A percentile compares a stretch with the other conserved stretches of the same genome.
phyloP scores from a whole-genome alignment of 2,329 filamentous ascomycete species.

The Dactylella cylindrospora region DNA sequence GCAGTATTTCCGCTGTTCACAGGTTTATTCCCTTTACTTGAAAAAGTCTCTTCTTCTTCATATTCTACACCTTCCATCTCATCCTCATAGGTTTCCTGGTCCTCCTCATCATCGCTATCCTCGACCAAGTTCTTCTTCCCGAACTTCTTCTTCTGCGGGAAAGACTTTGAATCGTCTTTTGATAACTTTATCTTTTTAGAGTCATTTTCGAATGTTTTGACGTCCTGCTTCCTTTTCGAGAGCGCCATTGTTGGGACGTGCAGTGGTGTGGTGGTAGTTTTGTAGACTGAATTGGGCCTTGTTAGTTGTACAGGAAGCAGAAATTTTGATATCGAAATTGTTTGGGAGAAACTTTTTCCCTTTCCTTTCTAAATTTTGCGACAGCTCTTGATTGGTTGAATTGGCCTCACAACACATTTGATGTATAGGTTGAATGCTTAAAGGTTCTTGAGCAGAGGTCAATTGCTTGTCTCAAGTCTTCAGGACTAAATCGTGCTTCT shows the following conservation, averaged over 20 bases:
- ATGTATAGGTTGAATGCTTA: neutral
- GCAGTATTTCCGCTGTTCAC: constrained; percentile 56
- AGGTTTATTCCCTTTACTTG: constrained; percentile 52
- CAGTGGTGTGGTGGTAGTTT: neutral
- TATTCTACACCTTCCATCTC: constrained; percentile 47
- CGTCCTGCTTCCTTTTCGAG: constrained; percentile 35
- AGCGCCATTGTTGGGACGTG: constrained; percentile 20
- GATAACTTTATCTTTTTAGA: constrained; percentile 40
- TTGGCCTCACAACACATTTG: constrained; percentile 12
- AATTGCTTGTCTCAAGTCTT: too few species aligned
- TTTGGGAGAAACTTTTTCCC: constrained; percentile 21
- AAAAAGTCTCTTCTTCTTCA: constrained; percentile 51
- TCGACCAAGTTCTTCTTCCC: constrained; percentile 42
- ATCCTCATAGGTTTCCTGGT: constrained; percentile 53
- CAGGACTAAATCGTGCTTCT: too few species aligned
- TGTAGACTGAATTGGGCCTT: neutral
- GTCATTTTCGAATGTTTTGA: constrained; percentile 27
- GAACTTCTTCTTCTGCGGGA: constrained; percentile 15
- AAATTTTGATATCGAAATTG: constrained; percentile 3
- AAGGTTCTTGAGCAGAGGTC: too few species aligned
- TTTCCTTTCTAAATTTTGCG: constrained; percentile 16
- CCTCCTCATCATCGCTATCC: constrained; percentile 51
- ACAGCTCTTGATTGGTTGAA: constrained; percentile 36
- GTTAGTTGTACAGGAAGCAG: neutral
- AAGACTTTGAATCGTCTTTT: constrained; percentile 19